Base-by-base conservation (phyloP, 352 stramenopile genomes). In the Phytophthora quininea region DNA sequence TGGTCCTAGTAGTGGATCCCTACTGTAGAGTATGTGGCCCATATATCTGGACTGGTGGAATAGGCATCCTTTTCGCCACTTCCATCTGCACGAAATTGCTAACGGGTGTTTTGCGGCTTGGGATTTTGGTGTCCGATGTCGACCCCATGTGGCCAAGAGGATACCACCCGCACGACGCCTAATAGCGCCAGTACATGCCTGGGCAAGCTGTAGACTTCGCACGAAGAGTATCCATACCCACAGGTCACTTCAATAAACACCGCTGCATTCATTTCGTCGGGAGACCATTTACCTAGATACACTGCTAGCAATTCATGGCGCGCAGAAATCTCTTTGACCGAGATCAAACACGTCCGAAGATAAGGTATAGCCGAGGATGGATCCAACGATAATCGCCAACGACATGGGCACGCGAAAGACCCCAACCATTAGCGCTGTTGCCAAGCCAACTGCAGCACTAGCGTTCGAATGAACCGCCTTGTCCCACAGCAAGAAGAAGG, bases 401-500 rank as follows among this genome's bases (percentile, higher is more conserved):
- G 84, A 80, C 37, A 76, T 82, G 14, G 81, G 81, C 42, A 97
- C 61, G 29, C 76, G 84, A 73, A 95, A 98, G 24, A 96, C 72
- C 8, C 88, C 83, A 32, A 89, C 84, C 73, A 98, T 86, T 27
- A 89, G 82, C 31, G 79, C 79, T 29, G 89, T 91, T 7, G 95
- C 75, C 7, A 91, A 76, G 27, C 93, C 96, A 7, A 98, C 88
- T 19, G 94, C 92, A 10, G 93, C 90, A 66, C 86, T 82, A 19
- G 84, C 90, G 32, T 94, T 88, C 40, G 74, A 90, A 46, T 80
- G 70, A 35, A 98, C 84, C 0, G 92, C 88, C 52, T 92, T 88
- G 47, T 96, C 84, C 74, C 85, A 98, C 24, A 98, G 67, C 58
- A 97, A 80, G 14, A 97, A 88, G 70, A 96, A 97, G 29, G 89